Evolutionary conservation across 139 green algal genomes (phyloP), one percentile per base, ranked within the genome.

Genomic region (Auxenochlorella protothecoides): DNA sequence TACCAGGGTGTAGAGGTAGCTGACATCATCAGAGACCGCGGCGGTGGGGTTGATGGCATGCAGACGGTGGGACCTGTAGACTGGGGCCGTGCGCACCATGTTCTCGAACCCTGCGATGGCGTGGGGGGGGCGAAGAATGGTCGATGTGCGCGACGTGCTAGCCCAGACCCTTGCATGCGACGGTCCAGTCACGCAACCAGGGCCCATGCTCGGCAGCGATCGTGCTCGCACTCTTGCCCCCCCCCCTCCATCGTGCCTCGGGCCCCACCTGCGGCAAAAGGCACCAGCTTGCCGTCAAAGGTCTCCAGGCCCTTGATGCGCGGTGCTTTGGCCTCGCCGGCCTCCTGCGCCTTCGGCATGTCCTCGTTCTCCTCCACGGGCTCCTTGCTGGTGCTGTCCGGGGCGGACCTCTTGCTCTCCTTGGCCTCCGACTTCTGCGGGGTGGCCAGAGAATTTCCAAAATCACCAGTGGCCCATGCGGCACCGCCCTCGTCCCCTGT

Each of bases 11-110:
- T 68, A 74, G 3, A 74, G 61, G 70, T 74, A 74, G 9, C 51
- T 63, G 3, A 62, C 68, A 54, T 74, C 70, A 53, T 74, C 70
- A 54, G 10, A 69, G 7, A 74, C 16, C 3, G 70, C 70, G 61
- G 70, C 70, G 15, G 70, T 74, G 70, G 70, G 70, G 70, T 74
- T 74, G 70, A 68, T 55, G 51, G 70, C 5, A 62, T 74, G 70
- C 61, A 74, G 70, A 61, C 70, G 70, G 53, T 61, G 68, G 15
- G 70, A 74, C 61, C 70, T 61, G 61, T 74, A 74, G 4, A 74
- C 70, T 0, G 70, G 62, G 3, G 70, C 70, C 70, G 68, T 62
- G n/a, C 61, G 15, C 15, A 62, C 70, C 70, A 69, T 68, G 5
- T 68, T 5, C n/a, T 5, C 44, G 54, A 74, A 74, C 55, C 70